Evolutionary conservation across 2,329 filamentous ascomycete species (phyloP).

Genomic region (Periconia macrospinosa): DNA sequence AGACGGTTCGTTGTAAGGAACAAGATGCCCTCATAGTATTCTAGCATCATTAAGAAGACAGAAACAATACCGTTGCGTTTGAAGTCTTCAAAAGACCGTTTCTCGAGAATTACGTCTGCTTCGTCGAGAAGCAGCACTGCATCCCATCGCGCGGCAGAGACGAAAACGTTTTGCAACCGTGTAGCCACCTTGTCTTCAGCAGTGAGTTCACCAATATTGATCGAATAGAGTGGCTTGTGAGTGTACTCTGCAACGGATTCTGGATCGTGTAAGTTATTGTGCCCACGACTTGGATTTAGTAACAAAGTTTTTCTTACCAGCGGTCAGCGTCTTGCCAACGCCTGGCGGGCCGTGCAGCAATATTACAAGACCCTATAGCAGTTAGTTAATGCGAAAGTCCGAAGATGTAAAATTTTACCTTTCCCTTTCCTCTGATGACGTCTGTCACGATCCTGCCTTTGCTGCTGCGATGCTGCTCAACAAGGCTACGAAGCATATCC

Average conservation of each 20-base stretch:
- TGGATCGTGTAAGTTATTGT: constrained; percentile 51
- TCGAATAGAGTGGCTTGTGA: constrained; percentile 32
- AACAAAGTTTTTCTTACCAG: constrained; percentile 42
- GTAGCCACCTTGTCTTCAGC: constrained; percentile 45
- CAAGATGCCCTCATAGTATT: constrained; percentile 47
- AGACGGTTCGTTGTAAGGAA: constrained; percentile 48
- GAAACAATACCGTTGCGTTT: not conserved
- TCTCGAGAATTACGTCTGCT: constrained; percentile 40
- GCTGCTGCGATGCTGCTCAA: no score
- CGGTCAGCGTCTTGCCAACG: not conserved
- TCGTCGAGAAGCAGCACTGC: constrained; percentile 53
- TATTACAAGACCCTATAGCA: not conserved
- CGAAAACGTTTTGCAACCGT: constrained; percentile 48
- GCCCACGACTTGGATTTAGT: no score
- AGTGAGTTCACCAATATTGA: constrained; percentile 49
- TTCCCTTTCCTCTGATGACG: no score
- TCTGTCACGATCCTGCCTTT: no score
- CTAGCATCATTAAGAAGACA: constrained; percentile 36
- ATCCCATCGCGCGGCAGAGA: constrained; percentile 52
- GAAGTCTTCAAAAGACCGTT: not conserved
- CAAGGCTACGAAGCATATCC: no score
- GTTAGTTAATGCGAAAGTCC: no score
- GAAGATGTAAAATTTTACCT: no score
- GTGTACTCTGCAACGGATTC: constrained; percentile 8
- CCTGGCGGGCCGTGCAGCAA: constrained; percentile 28